phyloP scores from a whole-genome alignment of 1,139 yeast genomes.

The Hemisphaericaspora lyxosophila region DNA sequence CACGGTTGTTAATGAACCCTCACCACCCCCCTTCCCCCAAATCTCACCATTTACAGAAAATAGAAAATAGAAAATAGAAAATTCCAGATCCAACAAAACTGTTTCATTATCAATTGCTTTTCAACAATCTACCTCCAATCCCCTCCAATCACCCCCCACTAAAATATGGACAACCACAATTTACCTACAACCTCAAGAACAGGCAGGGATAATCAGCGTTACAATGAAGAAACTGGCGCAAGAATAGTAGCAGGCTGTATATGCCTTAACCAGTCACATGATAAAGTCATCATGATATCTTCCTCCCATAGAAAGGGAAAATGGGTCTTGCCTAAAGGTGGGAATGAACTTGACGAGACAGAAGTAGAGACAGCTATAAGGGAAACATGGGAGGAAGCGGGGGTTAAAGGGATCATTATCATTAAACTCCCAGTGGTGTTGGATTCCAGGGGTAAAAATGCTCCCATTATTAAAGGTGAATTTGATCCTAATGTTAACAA shows the following conservation, averaged over 20 bases:
- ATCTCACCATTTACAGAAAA: too few species aligned
- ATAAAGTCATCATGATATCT: slow-evolving; percentile 72
- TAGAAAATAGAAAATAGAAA: too few species aligned
- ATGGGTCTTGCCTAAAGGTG: slow-evolving; percentile 97
- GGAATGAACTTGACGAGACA: slow-evolving; percentile 83
- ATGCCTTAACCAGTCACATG: slow-evolving; percentile 56
- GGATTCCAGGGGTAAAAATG: slow-evolving; percentile 67
- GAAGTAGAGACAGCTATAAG: slow-evolving; percentile 65
- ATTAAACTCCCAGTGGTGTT: slow-evolving; percentile 60
- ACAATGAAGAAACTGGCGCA: slow-evolving; percentile 61
- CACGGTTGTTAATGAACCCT: too few species aligned
- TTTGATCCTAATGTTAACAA: slow-evolving; percentile 40
- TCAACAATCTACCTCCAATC: slow-evolving; percentile 1
- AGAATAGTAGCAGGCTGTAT: slow-evolving; percentile 91
- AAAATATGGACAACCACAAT: too few species aligned
- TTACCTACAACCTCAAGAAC: slow-evolving; percentile 28
- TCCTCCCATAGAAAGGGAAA: slow-evolving; percentile 63
- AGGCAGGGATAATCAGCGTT: slow-evolving; percentile 42
- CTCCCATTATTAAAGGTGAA: slow-evolving; percentile 48
- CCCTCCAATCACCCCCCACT: too few species aligned
- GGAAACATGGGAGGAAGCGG: slow-evolving; percentile 99
- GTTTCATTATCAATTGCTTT: neutral
- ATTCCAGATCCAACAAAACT: too few species aligned
- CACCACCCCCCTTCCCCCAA: too few species aligned
- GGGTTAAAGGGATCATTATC: slow-evolving; percentile 66